Evolutionary conservation across 2,329 filamentous ascomycete genomes (phyloP), one percentile per base, ranked within the genome.

Genomic region (Aureobasidium melanogenum): DNA sequence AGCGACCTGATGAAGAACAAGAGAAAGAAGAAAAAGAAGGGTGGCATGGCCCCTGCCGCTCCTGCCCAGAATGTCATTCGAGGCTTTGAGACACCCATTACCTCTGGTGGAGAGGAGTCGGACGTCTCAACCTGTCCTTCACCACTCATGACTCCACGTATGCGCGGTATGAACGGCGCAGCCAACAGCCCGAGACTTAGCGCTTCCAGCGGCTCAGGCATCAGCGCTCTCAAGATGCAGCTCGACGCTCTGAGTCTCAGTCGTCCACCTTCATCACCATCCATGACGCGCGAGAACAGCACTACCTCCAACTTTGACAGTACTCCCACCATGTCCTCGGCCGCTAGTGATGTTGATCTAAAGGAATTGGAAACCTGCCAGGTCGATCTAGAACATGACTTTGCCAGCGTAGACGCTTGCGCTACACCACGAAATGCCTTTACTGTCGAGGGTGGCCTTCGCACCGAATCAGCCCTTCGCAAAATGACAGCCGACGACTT

Each of bases 401-500:
- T 96, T 68, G 82, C 90, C 63, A 94, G 89, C 72, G 73, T 78
- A 12, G 83, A 85, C 64, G 71, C 74, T 39, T 72, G 76, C 64
- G 59, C 76, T 66, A 70, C 76, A 15, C 41, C 76, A 6, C 34
- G 30, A 8, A 4, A 67, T 69, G 22, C 36, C 24, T 48, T 79
- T 36, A 76, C 76, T 6, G 69, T 82, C 47, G 84, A 85, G 67
- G 82, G 82, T 28, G 80, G 81, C 17, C 73, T 84, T 74, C 82
- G 67, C 70, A 80, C 69, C 72, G 79, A 75, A 64, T 73, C 80
- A 38, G 77, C 78, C 64, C 68, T 71, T 58, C 85, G 89, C 65
- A 97, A 99, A 78, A 97, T 97, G 88, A 88, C 87, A 9, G 87
- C 91, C 1, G 84, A 87, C 12, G 94, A 99, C 72, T 99, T 99